Percentiles rank a stretch among this genome's conserved stretches.
Evolutionary conservation across 1,139 yeast genomes (phyloP).

Genomic region (Komagataea norvegica): DNA sequence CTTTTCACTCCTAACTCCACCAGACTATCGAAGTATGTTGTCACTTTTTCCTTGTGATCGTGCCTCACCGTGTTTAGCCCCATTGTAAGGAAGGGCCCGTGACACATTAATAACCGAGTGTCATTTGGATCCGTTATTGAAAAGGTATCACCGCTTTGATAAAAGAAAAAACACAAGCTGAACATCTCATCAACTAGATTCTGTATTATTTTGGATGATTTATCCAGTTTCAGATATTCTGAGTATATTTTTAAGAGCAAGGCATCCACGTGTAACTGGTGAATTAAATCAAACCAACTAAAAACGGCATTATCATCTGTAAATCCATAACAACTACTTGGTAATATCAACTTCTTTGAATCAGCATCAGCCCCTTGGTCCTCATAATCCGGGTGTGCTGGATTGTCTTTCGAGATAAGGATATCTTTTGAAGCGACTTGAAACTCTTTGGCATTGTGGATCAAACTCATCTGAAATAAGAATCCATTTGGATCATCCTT

Average conservation of each 20-base stretch:
- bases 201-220: slow-evolving; percentile 39
- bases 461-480: slow-evolving; percentile 20
- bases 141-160: background rate
- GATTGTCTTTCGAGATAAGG: slow-evolving; percentile 12
- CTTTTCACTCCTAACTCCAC: slow-evolving; percentile 34
- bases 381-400: slow-evolving; percentile 25
- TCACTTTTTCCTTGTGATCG: slow-evolving; percentile 29
- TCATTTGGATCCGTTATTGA: slow-evolving; percentile 22
- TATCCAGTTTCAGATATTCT: slow-evolving; percentile 33
- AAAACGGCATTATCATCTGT: slow-evolving; percentile 30
- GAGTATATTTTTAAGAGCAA: slow-evolving; percentile 37
- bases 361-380: slow-evolving; percentile 8
- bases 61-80: slow-evolving; percentile 32
- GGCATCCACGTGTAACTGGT: slow-evolving; percentile 46
- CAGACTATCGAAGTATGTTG: slow-evolving; percentile 31
- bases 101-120: slow-evolving; percentile 35
- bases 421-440: slow-evolving; percentile 26
- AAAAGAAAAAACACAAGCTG: slow-evolving; percentile 34
- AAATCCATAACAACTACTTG: slow-evolving; percentile 22
- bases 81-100: slow-evolving; percentile 35
- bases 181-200: slow-evolving; percentile 39
- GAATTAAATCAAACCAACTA: slow-evolving; percentile 54
- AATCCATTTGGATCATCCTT: slow-evolving; percentile 21
- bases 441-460: slow-evolving; percentile 27
- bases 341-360: slow-evolving; percentile 6